Base-by-base conservation (phyloP, 2,329 filamentous ascomycete genomes). In the Neoarthrinium moseri region DNA sequence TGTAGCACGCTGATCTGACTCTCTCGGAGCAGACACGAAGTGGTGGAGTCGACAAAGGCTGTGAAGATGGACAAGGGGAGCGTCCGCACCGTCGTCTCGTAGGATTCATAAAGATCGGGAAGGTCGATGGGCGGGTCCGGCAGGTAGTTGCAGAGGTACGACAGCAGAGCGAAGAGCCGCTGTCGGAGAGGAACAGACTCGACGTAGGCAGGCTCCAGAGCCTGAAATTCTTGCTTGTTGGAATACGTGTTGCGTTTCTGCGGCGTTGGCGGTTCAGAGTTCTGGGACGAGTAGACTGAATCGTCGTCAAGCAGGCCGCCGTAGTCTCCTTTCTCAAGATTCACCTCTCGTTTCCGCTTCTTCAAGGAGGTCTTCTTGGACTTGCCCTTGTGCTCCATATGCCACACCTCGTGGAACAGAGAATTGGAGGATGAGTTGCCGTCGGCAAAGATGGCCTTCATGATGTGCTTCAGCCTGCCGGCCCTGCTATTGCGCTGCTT, bases 381-480 rank as follows among this genome's bases (percentile, higher is more conserved):
- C 39, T 56, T 64, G 51, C 69, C 70, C 48, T 67, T 74, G 2
- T 78, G 79, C 64, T 91, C 88, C 43, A 80, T 79, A 18, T 76
- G 72, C 67, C 87, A 92, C 4, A 91, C 69, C 57, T 89, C 83
- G 3, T 71, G 72, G 56, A 83, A 90, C 6, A 79, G 71, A 2
- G 70, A 75, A 32, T 75, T 62, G 3, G 71, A 71, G 13, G 78
- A 65, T n/a, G 70, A 61, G 22, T 69, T 71, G 2, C 84, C 87
- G 53, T 86, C 82, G 0, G 86, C 83, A 43, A 90, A 78, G 5
- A 91, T 71, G 2, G 86, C 84, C 51, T 80, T 79, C 48, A 87
- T 70, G 10, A 90, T 77, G 26, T 77, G 74, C 47, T 75, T 75
- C 43, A 74, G 55, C 4, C 51, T 56, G 4, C 69, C 68, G 40